Evolutionary conservation across 768 basidiomycete species (phyloP).

Genomic region (Pleurotus sapidus): DNA sequence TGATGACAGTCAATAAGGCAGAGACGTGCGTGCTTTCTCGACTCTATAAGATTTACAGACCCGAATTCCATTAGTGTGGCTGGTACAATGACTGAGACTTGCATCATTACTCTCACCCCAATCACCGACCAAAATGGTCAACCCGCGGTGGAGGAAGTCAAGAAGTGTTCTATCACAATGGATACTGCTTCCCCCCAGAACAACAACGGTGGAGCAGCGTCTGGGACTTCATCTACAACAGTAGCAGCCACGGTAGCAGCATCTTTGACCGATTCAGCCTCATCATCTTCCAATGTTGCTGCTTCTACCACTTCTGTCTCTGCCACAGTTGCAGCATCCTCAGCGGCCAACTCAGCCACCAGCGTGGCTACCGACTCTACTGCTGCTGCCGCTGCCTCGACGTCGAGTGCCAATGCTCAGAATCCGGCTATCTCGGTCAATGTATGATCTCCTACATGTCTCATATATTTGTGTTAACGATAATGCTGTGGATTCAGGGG

Average conservation of each 20-base stretch:
- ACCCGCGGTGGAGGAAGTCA: constrained; percentile 49
- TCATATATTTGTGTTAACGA: background rate
- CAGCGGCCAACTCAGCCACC: constrained; percentile 7
- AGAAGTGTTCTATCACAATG: constrained; percentile 44
- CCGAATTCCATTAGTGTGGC: constrained; percentile 32
- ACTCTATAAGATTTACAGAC: background rate
- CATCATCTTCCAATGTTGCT: constrained; percentile 6
- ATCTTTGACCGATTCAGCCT: background rate
- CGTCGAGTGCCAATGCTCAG: constrained; percentile 6
- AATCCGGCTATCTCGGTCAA: constrained; percentile 12
- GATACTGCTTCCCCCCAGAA: constrained; percentile 12
- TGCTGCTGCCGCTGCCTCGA: constrained; percentile 11
- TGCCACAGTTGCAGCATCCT: background rate
- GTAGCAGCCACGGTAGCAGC: constrained; percentile 15
- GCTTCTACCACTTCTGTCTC: constrained; percentile 5
- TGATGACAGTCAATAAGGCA: constrained; percentile 41
- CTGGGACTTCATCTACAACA: constrained; percentile 10
- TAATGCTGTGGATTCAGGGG: background rate
- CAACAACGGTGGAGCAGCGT: background rate
- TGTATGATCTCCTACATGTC: background rate
- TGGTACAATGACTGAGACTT: constrained; percentile 56
- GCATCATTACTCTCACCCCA: constrained; percentile 55
- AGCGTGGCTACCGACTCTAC: constrained; percentile 14
- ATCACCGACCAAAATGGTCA: constrained; percentile 46
- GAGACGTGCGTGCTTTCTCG: constrained; percentile 40